Conservation (phyloP, 306 rosid species). For the Lotus japonicus region DNA sequence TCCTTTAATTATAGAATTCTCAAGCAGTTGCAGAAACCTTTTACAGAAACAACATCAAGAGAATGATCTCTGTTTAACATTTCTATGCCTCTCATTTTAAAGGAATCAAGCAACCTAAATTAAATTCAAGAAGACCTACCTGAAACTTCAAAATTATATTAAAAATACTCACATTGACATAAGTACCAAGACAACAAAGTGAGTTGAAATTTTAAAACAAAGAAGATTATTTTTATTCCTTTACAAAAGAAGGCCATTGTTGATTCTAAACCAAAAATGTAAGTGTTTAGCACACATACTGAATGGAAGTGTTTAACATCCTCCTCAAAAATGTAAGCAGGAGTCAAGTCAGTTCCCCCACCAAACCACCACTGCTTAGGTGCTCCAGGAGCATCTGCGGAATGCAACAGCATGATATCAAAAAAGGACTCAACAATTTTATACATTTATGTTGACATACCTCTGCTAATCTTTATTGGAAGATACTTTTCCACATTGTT, state of each 20-base stretch:
- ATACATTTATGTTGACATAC: neutral
- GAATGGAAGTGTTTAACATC: conserved; percentile 95
- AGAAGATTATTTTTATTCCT: neutral
- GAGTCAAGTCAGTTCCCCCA: conserved; percentile 97
- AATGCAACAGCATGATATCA: conserved; percentile 19
- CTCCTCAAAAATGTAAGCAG: conserved; percentile 90
- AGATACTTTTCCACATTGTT: too few relatives aligned
- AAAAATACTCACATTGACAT: neutral
- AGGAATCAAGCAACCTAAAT: neutral
- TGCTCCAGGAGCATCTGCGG: conserved; percentile 84
- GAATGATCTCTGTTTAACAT: neutral
- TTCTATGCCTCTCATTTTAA: neutral
- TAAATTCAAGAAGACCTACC: neutral
- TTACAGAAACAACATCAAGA: neutral
- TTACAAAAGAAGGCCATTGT: neutral
- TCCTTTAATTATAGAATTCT: neutral
- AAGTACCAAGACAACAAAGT: neutral
- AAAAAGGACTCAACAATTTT: neutral
- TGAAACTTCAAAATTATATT: neutral
- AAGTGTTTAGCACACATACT: conserved; percentile 36
- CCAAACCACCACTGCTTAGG: conserved; percentile 99
- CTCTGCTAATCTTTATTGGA: neutral
- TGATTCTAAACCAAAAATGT: conserved; percentile 1
- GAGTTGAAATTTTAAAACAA: neutral
- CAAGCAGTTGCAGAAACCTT: neutral